Evolutionary conservation across 805 yeast species (phyloP).

Genomic region (Sugiyamaella marilandica): DNA sequence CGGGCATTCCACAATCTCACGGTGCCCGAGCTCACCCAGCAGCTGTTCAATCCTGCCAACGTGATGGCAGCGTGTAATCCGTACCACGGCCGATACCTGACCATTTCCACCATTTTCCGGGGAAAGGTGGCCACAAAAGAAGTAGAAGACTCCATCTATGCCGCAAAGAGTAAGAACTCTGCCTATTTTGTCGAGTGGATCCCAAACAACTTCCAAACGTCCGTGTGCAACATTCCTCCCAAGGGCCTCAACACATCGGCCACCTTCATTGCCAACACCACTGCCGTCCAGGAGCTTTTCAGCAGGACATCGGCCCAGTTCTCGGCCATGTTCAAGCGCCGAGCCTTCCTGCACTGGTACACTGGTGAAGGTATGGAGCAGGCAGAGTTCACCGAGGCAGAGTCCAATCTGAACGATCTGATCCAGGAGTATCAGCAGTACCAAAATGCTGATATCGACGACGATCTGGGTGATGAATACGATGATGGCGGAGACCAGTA

Average conservation of each 20-base stretch:
- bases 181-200: slow-evolving; percentile 92
- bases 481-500: slow-evolving; percentile 14
- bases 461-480: slow-evolving; percentile 52
- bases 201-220: slow-evolving; percentile 93
- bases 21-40: slow-evolving; percentile 92
- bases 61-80: slow-evolving; percentile 98
- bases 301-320: slow-evolving; percentile 88
- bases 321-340: slow-evolving; percentile 87
- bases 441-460: slow-evolving; percentile 79
- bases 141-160: slow-evolving; percentile 90
- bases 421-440: slow-evolving; percentile 91
- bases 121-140: slow-evolving; percentile 92
- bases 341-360: slow-evolving; percentile 96
- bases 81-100: slow-evolving; percentile 83
- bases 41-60: slow-evolving; percentile 86
- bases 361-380: slow-evolving; percentile 96
- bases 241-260: slow-evolving; percentile 83
- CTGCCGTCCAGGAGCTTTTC: slow-evolving; percentile 89
- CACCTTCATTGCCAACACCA: slow-evolving; percentile 90
- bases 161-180: slow-evolving; percentile 77
- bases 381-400: slow-evolving; percentile 91
- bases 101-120: slow-evolving; percentile 91
- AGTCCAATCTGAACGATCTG: slow-evolving; percentile 85
- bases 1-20: slow-evolving; percentile 79
- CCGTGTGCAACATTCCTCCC: slow-evolving; percentile 91